phyloP scores from a whole-genome alignment of 148 eudicot species.

The Camellia lanceoleosa region DNA sequence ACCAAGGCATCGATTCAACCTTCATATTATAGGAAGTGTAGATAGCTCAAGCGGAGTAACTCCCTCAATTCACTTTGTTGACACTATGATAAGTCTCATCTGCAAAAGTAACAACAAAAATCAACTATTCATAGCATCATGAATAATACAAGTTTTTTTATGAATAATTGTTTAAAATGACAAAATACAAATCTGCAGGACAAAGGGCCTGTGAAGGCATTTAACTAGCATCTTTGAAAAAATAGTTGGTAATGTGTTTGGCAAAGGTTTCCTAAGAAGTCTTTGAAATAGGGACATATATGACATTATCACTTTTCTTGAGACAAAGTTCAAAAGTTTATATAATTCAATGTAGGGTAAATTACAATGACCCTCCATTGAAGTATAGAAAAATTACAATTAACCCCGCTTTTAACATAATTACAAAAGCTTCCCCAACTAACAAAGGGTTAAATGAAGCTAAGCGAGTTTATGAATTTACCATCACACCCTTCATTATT shows the following conservation, averaged over 20 bases:
- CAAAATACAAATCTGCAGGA: not conserved
- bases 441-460: no score
- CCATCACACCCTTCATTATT: no score
- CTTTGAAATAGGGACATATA: not conserved
- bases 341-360: no score
- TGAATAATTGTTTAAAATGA: not conserved
- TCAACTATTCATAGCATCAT: conserved; percentile 4
- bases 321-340: no score
- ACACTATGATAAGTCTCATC: conserved; percentile 69
- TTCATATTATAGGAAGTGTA: conserved; percentile 82
- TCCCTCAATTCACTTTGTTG: conserved; percentile 78
- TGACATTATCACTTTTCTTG: not conserved
- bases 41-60: conserved; percentile 91
- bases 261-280: not conserved
- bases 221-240: not conserved
- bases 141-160: not conserved
- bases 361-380: no score
- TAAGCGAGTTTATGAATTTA: no score
- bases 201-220: not conserved
- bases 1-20: conserved; percentile 39
- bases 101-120: conserved; percentile 34
- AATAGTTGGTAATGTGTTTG: not conserved
- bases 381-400: no score
- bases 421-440: no score
- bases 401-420: no score